Base-by-base conservation (phyloP, 345 rosid genomes). In the Rhodamnia argentea region DNA sequence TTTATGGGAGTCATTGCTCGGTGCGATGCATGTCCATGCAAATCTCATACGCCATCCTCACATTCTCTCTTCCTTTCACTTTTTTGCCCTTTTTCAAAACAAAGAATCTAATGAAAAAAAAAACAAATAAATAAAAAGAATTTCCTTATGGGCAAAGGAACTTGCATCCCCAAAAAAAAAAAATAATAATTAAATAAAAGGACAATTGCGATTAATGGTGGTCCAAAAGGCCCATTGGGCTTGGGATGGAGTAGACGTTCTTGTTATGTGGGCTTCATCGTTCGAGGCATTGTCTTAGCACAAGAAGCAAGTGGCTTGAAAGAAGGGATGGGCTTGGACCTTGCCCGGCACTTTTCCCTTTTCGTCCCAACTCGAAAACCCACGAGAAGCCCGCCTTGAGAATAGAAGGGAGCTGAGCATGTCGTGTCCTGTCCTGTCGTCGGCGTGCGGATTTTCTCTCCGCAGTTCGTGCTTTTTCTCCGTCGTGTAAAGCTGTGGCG, bases 401-500 rank as follows among this genome's bases (percentile, higher is more conserved):
- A 13, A 26, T 5, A 12, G 24, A 64, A 32, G 2, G 6, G 6
- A 64, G 24, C 0, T 32, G 2, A 64, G 13, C 5, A 64, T 4
- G 24, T 18, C 6, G 23, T 32, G 24, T 16, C 44, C 6, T 64
- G 10, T 64, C 13, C 6, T 64, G 10, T 64, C 13, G 12, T 64
- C 2, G 40, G 40, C 3, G 5, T 18, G 32, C 13, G 22, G 9
- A 0, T 10, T 64, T 64, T 8, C 3, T 64, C 0, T 64, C 29
- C 15, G 22, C 15, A 6, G 29, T 15, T 64, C 44, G 0, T 64
- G 40, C 20, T 29, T 64, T 15, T 64, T 32, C 24, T 5, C 0
- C 16, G 0, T 32, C 7, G 4, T 18, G 24, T 70, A 32, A 70
- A 18, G 4, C 44, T 42, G 44, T 0, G 24, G 2, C 1, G 12